phyloP scores from a whole-genome alignment of 768 basidiomycete genomes.

The Butyriboletus loyo region DNA sequence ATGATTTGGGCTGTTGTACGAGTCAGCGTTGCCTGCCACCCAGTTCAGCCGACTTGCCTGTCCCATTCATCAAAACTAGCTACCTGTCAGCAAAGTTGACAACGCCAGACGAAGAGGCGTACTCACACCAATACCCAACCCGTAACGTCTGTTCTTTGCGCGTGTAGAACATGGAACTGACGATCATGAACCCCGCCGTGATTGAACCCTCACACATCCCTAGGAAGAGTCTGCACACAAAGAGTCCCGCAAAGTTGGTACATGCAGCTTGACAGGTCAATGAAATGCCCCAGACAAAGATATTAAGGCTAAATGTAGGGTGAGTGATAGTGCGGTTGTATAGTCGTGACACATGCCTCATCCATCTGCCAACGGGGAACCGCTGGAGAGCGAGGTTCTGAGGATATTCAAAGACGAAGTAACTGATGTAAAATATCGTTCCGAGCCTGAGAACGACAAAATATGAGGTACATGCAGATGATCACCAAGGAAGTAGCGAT shows the following conservation, averaged over 20 bases:
- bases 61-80: slow-evolving; percentile 72
- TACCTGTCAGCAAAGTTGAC: neutral
- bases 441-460: slow-evolving; percentile 50
- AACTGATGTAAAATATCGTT: slow-evolving; percentile 71
- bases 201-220: slow-evolving; percentile 72
- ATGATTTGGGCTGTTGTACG: slow-evolving; percentile 58
- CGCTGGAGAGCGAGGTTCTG: slow-evolving; percentile 70
- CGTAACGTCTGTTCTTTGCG: slow-evolving; percentile 64
- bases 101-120: neutral
- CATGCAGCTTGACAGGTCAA: slow-evolving; percentile 66
- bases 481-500: neutral
- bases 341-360: slow-evolving; percentile 49
- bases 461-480: neutral
- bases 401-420: slow-evolving; percentile 69
- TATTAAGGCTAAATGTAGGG: slow-evolving; percentile 49
- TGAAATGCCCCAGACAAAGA: slow-evolving; percentile 62
- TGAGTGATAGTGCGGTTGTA: neutral
- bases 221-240: slow-evolving; percentile 60
- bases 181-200: slow-evolving; percentile 75
- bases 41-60: slow-evolving; percentile 37
- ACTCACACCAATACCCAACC: slow-evolving; percentile 76
- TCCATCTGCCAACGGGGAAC: slow-evolving; percentile 78
- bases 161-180: slow-evolving; percentile 78
- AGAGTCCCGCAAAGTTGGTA: slow-evolving; percentile 62
- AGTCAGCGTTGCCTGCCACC: slow-evolving; percentile 4